Base-by-base conservation (phyloP, 2,329 filamentous ascomycete species). In the Botrytis paeoniae region DNA sequence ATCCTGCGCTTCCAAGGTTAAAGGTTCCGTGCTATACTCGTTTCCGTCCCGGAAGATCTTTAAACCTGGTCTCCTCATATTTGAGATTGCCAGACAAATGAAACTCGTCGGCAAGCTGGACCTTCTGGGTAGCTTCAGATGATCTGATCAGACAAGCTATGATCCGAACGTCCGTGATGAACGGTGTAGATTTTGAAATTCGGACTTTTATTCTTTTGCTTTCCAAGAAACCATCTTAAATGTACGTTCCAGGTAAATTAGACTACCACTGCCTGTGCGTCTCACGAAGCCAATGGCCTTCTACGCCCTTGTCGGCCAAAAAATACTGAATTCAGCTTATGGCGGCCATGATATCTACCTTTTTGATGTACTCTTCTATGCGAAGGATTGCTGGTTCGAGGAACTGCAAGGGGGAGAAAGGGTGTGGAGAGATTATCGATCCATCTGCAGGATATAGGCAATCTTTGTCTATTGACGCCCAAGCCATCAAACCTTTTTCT, bases 1-100 rank as follows among this genome's bases (percentile, higher is more conserved):
- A 71, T 71, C 60, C 39, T 71, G 61, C 70, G 39, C 63, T 57
- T 68, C 39, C 65, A 57, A 39, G 65, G 65, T 35, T 61, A 29
- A 72, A 68, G n/a, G 20, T 60, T 29, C 61, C 63, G 43, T 63
- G 60, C 45, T 64, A 63, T 71, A 45, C 37, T 25, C 43, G 32
- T 41, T 35, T 64, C 35, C 48, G 61, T 59, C 39, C 69, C 70
- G 70, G 70, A 72, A 72, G 70, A 72, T 72, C 62, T 69, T 29
- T 41, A 41, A 57, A 41, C 35, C 45, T 68, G 35, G 45, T 61
- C 29, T 14, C n/a, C n/a, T 70, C 29, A 22, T 29, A 57, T 18
- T 22, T 22, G 25, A 29, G 54, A 68, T 68, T 57, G 37, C 45
- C 48, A 68, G 65, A 57, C 48, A 68, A 22, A 63, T n/a, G 35